Evolutionary conservation across 805 yeast genomes (phyloP).

Genomic region (Metschnikowia amazonensis): DNA sequence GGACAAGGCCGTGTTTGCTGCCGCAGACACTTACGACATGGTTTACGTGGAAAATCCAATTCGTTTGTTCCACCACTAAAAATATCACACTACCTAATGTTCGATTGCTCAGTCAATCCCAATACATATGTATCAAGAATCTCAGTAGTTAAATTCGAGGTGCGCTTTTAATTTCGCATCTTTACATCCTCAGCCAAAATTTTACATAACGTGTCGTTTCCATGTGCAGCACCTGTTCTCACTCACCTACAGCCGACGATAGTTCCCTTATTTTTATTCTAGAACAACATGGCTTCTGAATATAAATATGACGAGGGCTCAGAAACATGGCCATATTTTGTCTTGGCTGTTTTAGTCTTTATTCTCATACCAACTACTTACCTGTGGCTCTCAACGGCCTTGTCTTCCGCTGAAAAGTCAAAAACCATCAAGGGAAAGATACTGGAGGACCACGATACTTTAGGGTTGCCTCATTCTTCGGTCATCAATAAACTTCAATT

Average conservation of each 20-base stretch:
- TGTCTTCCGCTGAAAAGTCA: constrained; percentile 14
- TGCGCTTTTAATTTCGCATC: neutral
- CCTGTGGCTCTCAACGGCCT: constrained; percentile 23
- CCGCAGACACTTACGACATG: constrained; percentile 86
- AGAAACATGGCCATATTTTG: constrained; percentile 91
- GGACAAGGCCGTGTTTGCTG: constrained; percentile 93
- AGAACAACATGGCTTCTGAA: constrained; percentile 38
- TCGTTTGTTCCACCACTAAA: constrained; percentile 93
- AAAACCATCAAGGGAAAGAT: constrained; percentile 30
- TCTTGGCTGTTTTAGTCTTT: constrained; percentile 65
- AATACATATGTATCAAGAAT: neutral
- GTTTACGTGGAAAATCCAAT: constrained; percentile 97
- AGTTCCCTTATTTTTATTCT: neutral
- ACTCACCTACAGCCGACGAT: constrained; percentile 1
- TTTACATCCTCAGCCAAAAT: constrained; percentile 2
- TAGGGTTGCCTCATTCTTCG: constrained; percentile 26
- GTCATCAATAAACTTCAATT: constrained; percentile 25
- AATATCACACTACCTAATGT: neutral
- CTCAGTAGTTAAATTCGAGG: neutral
- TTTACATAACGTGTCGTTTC: constrained; percentile 7
- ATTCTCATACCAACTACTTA: constrained; percentile 64
- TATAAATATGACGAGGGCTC: constrained; percentile 84
- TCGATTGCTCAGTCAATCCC: neutral
- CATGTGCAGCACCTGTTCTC: constrained; percentile 4
- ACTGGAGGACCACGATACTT: constrained; percentile 26